Base-by-base conservation (phyloP, 352 stramenopile genomes). In the Sclerospora graminicola region DNA sequence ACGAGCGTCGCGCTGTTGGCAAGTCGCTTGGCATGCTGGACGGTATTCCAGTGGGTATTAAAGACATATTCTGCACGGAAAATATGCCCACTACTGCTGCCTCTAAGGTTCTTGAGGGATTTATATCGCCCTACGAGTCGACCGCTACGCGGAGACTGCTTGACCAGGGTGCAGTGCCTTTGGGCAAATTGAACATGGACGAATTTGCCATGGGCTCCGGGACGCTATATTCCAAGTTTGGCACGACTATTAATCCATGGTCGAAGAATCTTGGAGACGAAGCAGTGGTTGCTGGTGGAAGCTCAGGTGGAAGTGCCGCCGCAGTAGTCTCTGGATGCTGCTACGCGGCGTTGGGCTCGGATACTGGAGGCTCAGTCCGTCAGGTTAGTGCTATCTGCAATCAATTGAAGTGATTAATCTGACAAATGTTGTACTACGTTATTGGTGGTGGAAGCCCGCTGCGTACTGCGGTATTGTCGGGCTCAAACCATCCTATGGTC, bases 161-260 rank as follows among this genome's bases (percentile, higher is more conserved):
- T 29, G 73, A 90, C 8, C 65, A 81, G 40, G 95, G 95, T 10
- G 93, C 91, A 6, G 73, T 98, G 15, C 66, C 96, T 5, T 63
- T 99, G 0, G 96, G 95, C 26, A 97, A 95, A 51, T 96, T 97
- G 20, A 98, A 97, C 61, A 97, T 98, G 90, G 96, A 99, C 66
- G 96, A 99, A 75, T 99, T 99, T 67, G 96, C 84, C 5, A 99
- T 99, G 96, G 96, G 96, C 15, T 97, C 86, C 21, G 83, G 84
- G 13, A 97, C 90, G 40, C 68, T 91, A 10, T 97, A 98, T 69
- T 90, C 73, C 39, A 73, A 62, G 26, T 86, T 89, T 29, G 87
- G 85, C 6, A 55, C 84, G 32, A 93, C 87, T 18, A 66, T 94
- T 38, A 96, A 96, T 51, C 83, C 85, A 45, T 93, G 81, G 80